Evolutionary conservation across 495 filamentous ascomycete genomes (phyloP).

Genomic region (Poronia punctata): DNA sequence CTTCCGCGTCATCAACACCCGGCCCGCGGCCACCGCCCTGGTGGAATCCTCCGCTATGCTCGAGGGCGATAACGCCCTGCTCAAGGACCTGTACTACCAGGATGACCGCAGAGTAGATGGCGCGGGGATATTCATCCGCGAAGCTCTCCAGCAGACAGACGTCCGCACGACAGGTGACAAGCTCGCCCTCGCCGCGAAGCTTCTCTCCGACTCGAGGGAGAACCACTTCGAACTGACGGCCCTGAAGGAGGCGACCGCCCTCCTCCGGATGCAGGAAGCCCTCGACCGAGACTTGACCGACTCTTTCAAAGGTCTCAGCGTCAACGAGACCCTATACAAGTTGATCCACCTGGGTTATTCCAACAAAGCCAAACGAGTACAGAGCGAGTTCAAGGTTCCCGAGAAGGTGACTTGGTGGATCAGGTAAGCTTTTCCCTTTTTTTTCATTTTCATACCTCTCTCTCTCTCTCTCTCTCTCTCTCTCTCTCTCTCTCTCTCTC

Average conservation of each 20-base stretch:
- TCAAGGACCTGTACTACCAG: conserved; percentile 97
- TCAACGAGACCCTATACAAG: conserved; percentile 87
- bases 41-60: conserved; percentile 70
- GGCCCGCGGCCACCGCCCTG: conserved; percentile 80
- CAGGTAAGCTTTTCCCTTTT: conserved; percentile 30
- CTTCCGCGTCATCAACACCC: conserved; percentile 83
- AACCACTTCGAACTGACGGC: conserved; percentile 65
- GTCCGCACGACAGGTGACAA: conserved; percentile 62
- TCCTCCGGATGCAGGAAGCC: conserved; percentile 77
- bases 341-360: conserved; percentile 67
- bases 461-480: too few relatives aligned
- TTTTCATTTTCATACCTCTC: too few relatives aligned
- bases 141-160: conserved; percentile 64
- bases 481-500: too few relatives aligned
- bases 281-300: conserved; percentile 79
- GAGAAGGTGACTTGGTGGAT: conserved; percentile 91
- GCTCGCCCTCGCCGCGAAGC: conserved; percentile 71
- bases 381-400: conserved; percentile 85
- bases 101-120: conserved; percentile 90
- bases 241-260: conserved; percentile 66
- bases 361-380: conserved; percentile 75
- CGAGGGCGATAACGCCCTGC: conserved; percentile 68
- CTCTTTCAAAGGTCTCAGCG: conserved; percentile 67
- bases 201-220: conserved; percentile 79
- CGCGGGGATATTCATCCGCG: conserved; percentile 74